Conservation (phyloP, 768 basidiomycete species). For the Tylopilus plumbeoviolaceoides region DNA sequence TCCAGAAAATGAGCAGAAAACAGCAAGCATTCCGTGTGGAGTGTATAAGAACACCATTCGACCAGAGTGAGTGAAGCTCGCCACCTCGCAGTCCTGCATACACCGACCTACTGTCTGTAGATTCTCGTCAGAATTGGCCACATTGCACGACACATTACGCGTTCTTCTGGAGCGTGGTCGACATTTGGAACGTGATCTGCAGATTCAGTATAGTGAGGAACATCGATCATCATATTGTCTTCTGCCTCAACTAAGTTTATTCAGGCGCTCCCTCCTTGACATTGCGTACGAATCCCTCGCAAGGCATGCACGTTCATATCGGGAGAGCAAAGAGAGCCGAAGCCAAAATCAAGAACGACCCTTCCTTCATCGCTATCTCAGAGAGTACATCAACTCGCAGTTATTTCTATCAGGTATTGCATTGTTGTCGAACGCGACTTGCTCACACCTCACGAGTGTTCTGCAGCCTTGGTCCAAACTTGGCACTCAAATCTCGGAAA, state of each 20-base stretch:
- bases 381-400: slow-evolving; percentile 63
- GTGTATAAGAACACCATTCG: slow-evolving; percentile 55
- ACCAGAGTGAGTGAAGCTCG: slow-evolving; percentile 48
- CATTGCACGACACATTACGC: slow-evolving; percentile 47
- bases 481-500: slow-evolving; percentile 63
- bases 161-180: slow-evolving; percentile 44
- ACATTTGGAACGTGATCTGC: slow-evolving; percentile 52
- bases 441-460: background rate
- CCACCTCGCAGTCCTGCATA: background rate
- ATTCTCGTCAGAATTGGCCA: slow-evolving; percentile 52
- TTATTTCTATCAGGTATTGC: slow-evolving; percentile 60
- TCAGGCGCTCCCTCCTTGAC: slow-evolving; percentile 70
- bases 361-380: slow-evolving; percentile 54
- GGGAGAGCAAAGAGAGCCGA: slow-evolving; percentile 61
- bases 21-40: slow-evolving; percentile 26
- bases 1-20: slow-evolving; percentile 11
- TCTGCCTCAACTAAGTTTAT: slow-evolving; percentile 7
- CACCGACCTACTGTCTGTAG: slow-evolving; percentile 31
- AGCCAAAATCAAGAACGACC: slow-evolving; percentile 40
- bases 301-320: slow-evolving; percentile 76
- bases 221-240: background rate
- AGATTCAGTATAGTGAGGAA: slow-evolving; percentile 47
- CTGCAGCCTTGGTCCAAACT: slow-evolving; percentile 70
- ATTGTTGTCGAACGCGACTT: background rate
- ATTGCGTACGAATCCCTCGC: slow-evolving; percentile 60